Conservation (phyloP, 441 rosid species). For the Dalechampia spathulata region DNA sequence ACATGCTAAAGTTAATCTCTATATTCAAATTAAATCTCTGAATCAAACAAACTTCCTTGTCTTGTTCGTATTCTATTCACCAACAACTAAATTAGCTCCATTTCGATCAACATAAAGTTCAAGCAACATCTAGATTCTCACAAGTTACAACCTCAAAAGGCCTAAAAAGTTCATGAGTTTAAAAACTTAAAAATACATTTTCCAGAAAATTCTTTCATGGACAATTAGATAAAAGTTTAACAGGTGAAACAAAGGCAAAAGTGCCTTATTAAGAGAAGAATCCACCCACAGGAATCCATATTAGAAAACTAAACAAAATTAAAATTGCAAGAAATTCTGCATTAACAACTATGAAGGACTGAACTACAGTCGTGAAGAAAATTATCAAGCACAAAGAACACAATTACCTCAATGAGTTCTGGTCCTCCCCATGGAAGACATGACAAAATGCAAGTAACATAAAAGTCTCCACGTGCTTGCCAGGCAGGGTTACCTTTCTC, state of each 20-base stretch:
- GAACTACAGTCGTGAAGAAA: constrained; percentile 1
- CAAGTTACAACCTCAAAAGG: background rate
- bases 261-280: background rate
- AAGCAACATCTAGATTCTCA: too few relatives aligned
- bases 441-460: constrained; percentile 82
- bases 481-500: constrained; percentile 98
- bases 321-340: background rate
- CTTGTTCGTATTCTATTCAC: too few relatives aligned
- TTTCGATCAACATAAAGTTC: too few relatives aligned
- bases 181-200: background rate
- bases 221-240: background rate
- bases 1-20: too few relatives aligned
- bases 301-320: background rate
- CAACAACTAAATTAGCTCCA: too few relatives aligned
- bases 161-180: background rate
- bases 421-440: constrained; percentile 99
- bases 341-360: background rate
- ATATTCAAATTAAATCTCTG: too few relatives aligned
- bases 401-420: constrained; percentile 79
- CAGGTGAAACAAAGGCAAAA: background rate
- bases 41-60: too few relatives aligned
- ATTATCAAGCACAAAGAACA: constrained; percentile 6
- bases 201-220: background rate
- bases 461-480: constrained; percentile 96
- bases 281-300: background rate